Conservation (phyloP, 2,329 filamentous ascomycete genomes). For the Colletotrichum endophyticum region DNA sequence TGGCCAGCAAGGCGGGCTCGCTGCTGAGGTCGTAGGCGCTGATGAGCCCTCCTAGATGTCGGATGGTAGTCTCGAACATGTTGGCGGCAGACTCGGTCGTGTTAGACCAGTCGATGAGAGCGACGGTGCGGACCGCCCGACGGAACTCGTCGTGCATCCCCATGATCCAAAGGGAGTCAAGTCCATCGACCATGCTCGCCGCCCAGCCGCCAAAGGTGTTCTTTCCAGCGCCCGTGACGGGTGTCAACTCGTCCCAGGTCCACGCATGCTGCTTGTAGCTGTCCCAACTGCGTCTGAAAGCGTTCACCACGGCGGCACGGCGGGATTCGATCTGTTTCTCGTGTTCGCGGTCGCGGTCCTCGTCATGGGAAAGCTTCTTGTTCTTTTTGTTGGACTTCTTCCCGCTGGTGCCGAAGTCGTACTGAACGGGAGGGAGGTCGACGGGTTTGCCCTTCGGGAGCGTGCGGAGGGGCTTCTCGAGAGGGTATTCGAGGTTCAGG, state of each 20-base stretch:
- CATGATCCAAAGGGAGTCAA: constrained; percentile 67
- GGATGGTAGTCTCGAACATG: constrained; percentile 68
- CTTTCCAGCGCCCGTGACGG: constrained; percentile 49
- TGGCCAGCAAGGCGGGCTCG: constrained; percentile 50
- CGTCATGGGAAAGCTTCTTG: constrained; percentile 37
- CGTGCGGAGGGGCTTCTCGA: constrained; percentile 31
- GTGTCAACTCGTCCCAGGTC: constrained; percentile 61
- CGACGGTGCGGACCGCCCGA: constrained; percentile 53
- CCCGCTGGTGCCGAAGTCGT: constrained; percentile 31
- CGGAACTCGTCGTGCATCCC: constrained; percentile 60
- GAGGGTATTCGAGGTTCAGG: constrained; percentile 35
- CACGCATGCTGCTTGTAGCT: constrained; percentile 60
- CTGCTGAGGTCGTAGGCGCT: constrained; percentile 57
- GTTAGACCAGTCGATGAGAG: constrained; percentile 59
- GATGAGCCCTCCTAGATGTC: constrained; percentile 57
- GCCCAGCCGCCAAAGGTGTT: constrained; percentile 60
- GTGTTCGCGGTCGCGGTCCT: constrained; percentile 25
- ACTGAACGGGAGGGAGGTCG: constrained; percentile 27
- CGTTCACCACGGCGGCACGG: constrained; percentile 40
- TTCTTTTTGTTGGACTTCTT: background rate
- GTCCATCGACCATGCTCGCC: constrained; percentile 63
- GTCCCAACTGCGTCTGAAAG: constrained; percentile 52
- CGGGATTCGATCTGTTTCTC: constrained; percentile 31
- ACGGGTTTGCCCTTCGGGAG: constrained; percentile 39
- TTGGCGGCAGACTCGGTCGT: constrained; percentile 52